Evolutionary conservation across 305 asterid species (phyloP).

Genomic region (Rubia balearica): DNA sequence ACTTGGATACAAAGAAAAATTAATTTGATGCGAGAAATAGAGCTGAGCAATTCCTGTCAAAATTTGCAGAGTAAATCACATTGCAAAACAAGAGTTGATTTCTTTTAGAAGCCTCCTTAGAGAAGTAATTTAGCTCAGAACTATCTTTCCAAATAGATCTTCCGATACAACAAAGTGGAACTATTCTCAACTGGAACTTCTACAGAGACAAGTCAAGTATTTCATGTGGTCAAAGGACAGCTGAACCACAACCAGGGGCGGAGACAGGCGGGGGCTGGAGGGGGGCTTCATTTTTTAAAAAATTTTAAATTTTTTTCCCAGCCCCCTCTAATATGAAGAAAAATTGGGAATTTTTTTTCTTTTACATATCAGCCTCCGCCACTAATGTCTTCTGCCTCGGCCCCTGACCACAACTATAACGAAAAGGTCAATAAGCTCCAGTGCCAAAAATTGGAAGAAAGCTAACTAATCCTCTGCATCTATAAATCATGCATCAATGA

Average conservation of each 20-base stretch:
- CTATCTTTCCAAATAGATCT: background rate
- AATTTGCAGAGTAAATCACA: background rate
- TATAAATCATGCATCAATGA: background rate
- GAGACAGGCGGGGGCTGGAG: no score
- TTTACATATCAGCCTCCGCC: no score
- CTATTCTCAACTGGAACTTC: constrained; percentile 1
- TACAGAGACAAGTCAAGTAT: background rate
- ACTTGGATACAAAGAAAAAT: background rate
- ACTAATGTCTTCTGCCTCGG: no score
- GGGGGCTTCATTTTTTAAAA: no score
- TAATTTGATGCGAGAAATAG: background rate
- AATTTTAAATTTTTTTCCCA: no score
- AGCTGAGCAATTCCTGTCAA: constrained; percentile 7
- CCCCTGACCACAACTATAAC: background rate
- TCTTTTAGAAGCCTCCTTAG: background rate
- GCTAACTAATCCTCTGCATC: background rate
- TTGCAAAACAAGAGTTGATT: background rate
- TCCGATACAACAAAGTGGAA: background rate
- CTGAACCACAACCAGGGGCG: no score
- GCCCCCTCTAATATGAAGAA: no score
- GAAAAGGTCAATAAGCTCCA: background rate
- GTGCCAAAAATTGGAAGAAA: background rate
- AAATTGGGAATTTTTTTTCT: no score
- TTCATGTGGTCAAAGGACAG: background rate
- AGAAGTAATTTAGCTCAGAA: background rate